phyloP scores from a whole-genome alignment of 306 rosid genomes.

The Begonia fuchsioides region DNA sequence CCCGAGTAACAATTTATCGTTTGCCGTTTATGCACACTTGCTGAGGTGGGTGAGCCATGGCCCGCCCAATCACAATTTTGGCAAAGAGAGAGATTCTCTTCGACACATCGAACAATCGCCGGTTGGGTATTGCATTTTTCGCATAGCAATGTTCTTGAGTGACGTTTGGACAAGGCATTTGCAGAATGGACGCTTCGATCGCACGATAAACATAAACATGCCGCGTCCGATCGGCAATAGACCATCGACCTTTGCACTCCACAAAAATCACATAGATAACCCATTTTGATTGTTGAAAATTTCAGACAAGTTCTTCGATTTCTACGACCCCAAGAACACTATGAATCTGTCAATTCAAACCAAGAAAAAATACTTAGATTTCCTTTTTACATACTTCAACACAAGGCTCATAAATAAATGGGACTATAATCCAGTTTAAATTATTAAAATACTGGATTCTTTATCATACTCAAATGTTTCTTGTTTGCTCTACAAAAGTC shows the following conservation, averaged over 20 bases:
- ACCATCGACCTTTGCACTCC: slow-evolving; percentile 86
- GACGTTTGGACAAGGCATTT: slow-evolving; percentile 82
- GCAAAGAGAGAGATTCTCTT: slow-evolving; percentile 74
- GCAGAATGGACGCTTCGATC: slow-evolving; percentile 94
- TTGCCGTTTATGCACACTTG: slow-evolving; percentile 65
- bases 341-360: too few species aligned
- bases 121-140: slow-evolving; percentile 82
- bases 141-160: slow-evolving; percentile 68
- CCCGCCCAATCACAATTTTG: slow-evolving; percentile 95
- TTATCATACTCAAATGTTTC: too few species aligned
- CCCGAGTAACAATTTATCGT: slow-evolving; percentile 70
- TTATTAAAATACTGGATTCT: too few species aligned
- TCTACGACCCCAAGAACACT: too few species aligned
- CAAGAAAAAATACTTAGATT: too few species aligned
- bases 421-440: too few species aligned
- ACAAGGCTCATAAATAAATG: too few species aligned
- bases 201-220: slow-evolving; percentile 84
- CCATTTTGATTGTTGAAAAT: slow-evolving; percentile 36
- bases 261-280: slow-evolving; percentile 80
- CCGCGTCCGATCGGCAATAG: slow-evolving; percentile 84
- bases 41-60: slow-evolving; percentile 46
- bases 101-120: slow-evolving; percentile 56
- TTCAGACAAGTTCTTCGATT: too few species aligned
- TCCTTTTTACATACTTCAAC: too few species aligned
- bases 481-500: too few species aligned